Conservation (phyloP, 1,284 basidiomycete species). For the Pyrrhoderma lamaoense region DNA sequence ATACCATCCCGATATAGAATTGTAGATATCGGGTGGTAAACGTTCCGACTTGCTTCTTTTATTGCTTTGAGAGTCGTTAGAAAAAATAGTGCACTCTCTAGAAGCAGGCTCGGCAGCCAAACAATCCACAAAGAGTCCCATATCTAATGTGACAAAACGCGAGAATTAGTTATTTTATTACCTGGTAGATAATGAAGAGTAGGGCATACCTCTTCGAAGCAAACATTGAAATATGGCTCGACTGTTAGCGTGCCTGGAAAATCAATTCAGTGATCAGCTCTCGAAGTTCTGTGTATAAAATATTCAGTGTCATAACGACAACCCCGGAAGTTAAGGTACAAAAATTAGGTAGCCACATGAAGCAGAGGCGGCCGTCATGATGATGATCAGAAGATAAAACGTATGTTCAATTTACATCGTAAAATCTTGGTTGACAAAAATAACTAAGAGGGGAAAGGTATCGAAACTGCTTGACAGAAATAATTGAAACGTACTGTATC, state of each 20-base stretch:
- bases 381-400: no score
- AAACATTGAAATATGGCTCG: constrained; percentile 14
- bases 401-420: no score
- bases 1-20: constrained; percentile 19
- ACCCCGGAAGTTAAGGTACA: no score
- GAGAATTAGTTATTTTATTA: neutral
- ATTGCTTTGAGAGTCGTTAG: constrained; percentile 16
- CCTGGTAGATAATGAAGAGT: neutral
- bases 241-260: constrained; percentile 6
- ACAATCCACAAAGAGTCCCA: constrained; percentile 16
- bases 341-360: no score
- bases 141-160: constrained; percentile 6
- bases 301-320: no score
- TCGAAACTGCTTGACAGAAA: no score
- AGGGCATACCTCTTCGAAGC: constrained; percentile 14
- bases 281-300: no score
- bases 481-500: constrained; percentile 10
- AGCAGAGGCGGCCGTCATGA: no score
- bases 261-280: no score
- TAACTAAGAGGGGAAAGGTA: no score
- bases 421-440: no score
- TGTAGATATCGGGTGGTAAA: constrained; percentile 16
- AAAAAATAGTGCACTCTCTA: constrained; percentile 15
- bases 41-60: constrained; percentile 8
- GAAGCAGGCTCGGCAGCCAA: constrained; percentile 16